Conservation (phyloP, 2,329 filamentous ascomycete genomes). For the Aspergillus tubingensis region DNA sequence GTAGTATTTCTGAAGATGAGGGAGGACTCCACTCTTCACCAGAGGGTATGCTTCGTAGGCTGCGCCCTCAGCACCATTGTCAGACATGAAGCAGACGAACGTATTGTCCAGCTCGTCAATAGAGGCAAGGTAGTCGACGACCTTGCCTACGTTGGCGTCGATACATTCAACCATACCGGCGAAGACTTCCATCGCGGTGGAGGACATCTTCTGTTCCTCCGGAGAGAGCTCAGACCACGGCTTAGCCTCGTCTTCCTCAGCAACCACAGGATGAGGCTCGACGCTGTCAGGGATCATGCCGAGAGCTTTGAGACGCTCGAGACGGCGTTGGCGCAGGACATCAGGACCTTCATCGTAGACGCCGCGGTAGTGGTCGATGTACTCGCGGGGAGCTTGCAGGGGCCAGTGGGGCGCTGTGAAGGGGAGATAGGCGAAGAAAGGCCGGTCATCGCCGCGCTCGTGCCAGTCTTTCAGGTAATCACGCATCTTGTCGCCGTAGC, state of each 20-base stretch:
- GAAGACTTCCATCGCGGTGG: slow-evolving; percentile 62
- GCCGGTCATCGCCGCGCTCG: slow-evolving; percentile 39
- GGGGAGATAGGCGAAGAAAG: slow-evolving; percentile 63
- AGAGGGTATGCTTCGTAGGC: slow-evolving; percentile 62
- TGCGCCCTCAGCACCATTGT: slow-evolving; percentile 64
- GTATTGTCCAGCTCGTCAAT: slow-evolving; percentile 65
- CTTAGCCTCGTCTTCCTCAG: slow-evolving; percentile 52
- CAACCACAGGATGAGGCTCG: slow-evolving; percentile 39
- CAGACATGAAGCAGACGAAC: slow-evolving; percentile 64
- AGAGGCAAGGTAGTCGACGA: slow-evolving; percentile 57
- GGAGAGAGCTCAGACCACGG: slow-evolving; percentile 38
- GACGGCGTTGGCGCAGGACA: slow-evolving; percentile 54
- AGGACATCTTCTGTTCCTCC: slow-evolving; percentile 44
- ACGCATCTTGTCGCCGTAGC: slow-evolving; percentile 56
- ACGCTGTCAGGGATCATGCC: slow-evolving; percentile 56
- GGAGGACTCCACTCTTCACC: slow-evolving; percentile 56
- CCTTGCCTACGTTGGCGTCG: slow-evolving; percentile 61
- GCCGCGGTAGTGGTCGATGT: slow-evolving; percentile 59
- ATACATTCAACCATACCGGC: slow-evolving; percentile 66
- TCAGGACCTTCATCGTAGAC: slow-evolving; percentile 64
- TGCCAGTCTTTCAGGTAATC: slow-evolving; percentile 54
- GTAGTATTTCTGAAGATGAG: slow-evolving; percentile 59
- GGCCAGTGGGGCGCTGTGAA: slow-evolving; percentile 68
- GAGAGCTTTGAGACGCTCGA: slow-evolving; percentile 58
- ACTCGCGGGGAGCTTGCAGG: slow-evolving; percentile 59